phyloP scores from a whole-genome alignment of 257 asterid species.

The Jasminum sambac region DNA sequence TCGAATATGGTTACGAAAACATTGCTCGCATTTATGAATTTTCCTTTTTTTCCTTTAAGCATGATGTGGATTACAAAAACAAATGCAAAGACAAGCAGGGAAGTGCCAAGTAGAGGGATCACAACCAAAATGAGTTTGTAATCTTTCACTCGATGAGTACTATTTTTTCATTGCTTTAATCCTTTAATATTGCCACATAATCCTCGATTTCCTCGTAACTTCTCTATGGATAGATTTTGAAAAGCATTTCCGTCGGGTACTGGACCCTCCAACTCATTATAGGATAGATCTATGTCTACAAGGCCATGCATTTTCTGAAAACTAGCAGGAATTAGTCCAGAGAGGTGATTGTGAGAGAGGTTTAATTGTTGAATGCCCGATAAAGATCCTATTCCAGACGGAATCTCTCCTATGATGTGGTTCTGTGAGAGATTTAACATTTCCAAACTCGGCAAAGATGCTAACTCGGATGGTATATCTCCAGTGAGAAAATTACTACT shows the following conservation, averaged over 20 bases:
- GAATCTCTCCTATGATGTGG: too few species aligned
- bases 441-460: neutral
- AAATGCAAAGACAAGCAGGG: neutral
- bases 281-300: neutral
- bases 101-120: conserved; percentile 11
- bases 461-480: neutral
- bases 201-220: conserved; percentile 11
- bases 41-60: neutral
- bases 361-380: neutral
- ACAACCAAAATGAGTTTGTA: neutral
- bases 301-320: neutral
- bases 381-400: too few species aligned
- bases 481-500: neutral
- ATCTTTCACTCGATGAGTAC: too few species aligned
- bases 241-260: neutral
- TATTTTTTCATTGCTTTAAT: neutral
- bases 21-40: neutral
- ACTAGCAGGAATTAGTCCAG: neutral
- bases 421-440: neutral
- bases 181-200: conserved; percentile 15
- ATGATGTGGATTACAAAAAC: neutral
- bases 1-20: neutral
- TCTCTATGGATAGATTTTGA: neutral
- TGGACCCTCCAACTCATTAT: conserved; percentile 24
- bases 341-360: conserved; percentile 7